phyloP scores from a whole-genome alignment of 2,329 filamentous ascomycete genomes.

The Orbilia javanica region DNA sequence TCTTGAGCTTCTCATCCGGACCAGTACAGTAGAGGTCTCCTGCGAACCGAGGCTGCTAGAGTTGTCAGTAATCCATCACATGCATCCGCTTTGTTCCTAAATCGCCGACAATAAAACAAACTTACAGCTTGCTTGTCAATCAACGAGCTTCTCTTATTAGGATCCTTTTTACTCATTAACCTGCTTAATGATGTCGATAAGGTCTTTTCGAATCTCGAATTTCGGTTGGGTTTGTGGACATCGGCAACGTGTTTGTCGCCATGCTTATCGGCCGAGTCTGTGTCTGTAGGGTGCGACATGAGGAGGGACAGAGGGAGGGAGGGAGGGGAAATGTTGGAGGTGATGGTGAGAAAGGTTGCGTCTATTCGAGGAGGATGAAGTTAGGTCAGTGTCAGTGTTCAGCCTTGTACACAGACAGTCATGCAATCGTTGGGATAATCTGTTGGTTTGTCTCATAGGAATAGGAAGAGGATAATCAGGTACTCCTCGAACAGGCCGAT shows the following conservation, averaged over 20 bases:
- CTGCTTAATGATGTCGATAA: slow-evolving; percentile 57
- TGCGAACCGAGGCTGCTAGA: slow-evolving; percentile 55
- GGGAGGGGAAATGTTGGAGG: not conserved
- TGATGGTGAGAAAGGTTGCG: slow-evolving; percentile 1
- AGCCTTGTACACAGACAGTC: slow-evolving; percentile 9
- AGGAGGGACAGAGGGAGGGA: not conserved
- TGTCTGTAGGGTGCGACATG: slow-evolving; percentile 40
- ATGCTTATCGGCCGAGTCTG: slow-evolving; percentile 40
- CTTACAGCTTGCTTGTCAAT: slow-evolving; percentile 38
- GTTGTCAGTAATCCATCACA: slow-evolving; percentile 40
- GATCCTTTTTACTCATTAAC: slow-evolving; percentile 60
- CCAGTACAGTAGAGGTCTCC: slow-evolving; percentile 60
- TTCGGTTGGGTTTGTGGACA: slow-evolving; percentile 29
- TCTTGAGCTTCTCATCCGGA: slow-evolving; percentile 60
- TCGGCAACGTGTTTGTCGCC: slow-evolving; percentile 17
- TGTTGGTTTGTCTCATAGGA: slow-evolving; percentile 21
- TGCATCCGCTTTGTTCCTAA: slow-evolving; percentile 24
- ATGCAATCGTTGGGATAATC: slow-evolving; percentile 1
- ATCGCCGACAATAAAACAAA: slow-evolving; percentile 6
- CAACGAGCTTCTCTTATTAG: slow-evolving; percentile 51
- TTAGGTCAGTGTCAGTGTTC: slow-evolving; percentile 10
- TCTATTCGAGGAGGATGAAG: not conserved
- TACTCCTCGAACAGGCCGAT: slow-evolving; percentile 14
- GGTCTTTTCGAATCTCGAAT: slow-evolving; percentile 53
- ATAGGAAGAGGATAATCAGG: slow-evolving; percentile 11